Base-by-base conservation (phyloP, 768 basidiomycete species). In the Boletellus ananiceps region DNA sequence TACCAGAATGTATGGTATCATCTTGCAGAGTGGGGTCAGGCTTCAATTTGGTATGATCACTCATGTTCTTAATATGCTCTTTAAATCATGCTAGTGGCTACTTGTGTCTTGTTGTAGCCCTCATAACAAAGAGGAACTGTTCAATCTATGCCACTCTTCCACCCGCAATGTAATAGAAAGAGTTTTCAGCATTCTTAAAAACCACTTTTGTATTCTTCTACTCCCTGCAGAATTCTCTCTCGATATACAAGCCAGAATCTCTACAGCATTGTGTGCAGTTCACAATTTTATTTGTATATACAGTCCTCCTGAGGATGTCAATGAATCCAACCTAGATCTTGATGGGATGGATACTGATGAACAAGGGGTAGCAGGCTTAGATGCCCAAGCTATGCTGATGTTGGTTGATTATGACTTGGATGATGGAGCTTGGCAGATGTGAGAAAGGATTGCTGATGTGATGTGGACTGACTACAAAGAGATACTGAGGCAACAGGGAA, bases 1-100 rank as follows among this genome's bases (percentile, higher is more conserved):
- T 48, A 48, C n/a, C n/a, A 9, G 1, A 14, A 25, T 1, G 32
- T 48, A 2, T 5, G 23, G 3, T 75, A 75, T 56, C 70, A 74
- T 42, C 59, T 73, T 35, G 55, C 54, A 7, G 23, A 40, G 39
- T 40, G 39, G 39, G 23, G 39, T 15, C 12, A 12, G 9, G 38
- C 16, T 15, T 37, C 13, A 4, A 37, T 16, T 16, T 12, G 36
- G 36, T 37, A 11, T 8, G 36, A 16, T 18, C 34, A 8, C 12
- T 13, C 34, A 11, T 13, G 3, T 19, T 35, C 9, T 25, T 41
- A 6, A 23, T 9, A 25, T 19, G 5, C 44, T 16, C 23, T 8
- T n/a, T 3, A 9, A n/a, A n/a, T n/a, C n/a, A n/a, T n/a, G n/a
- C n/a, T n/a, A n/a, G n/a, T n/a, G n/a, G n/a, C n/a, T n/a, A n/a